phyloP scores from a whole-genome alignment of 306 rosid species.

The Rubus parviflorus region DNA sequence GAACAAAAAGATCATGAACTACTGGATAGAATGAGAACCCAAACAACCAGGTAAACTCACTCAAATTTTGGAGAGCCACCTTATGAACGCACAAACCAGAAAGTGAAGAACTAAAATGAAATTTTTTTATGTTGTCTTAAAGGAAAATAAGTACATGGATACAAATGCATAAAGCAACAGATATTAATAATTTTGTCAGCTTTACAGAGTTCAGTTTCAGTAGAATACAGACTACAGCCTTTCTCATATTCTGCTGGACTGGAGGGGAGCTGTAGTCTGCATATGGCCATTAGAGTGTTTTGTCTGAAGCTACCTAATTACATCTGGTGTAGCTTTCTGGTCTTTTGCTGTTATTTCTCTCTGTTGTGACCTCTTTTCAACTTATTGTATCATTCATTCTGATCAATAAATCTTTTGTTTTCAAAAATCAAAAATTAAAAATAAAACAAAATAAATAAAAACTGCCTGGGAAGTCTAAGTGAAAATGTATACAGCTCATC shows the following conservation, averaged over 20 bases:
- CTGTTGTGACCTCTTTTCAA: neutral
- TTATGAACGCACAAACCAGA: neutral
- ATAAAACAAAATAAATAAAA: constrained; percentile 8
- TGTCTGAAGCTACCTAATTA: neutral
- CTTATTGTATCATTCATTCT: neutral
- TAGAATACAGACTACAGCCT: neutral
- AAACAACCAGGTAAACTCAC: neutral
- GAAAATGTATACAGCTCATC: neutral
- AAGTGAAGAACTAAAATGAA: neutral
- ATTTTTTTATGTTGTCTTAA: too few relatives aligned
- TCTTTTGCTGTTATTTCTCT: neutral
- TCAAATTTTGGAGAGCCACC: neutral
- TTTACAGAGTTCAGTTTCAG: neutral
- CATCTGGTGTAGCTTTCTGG: neutral
- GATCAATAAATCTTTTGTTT: neutral
- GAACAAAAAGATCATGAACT: constrained; percentile 2
- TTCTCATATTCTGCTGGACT: neutral
- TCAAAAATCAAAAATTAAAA: neutral
- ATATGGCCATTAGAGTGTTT: neutral
- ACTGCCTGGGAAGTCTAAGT: neutral
- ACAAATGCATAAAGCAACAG: neutral
- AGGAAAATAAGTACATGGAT: neutral
- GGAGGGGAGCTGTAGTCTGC: neutral
- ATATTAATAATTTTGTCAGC: neutral
- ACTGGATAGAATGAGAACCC: neutral